These are phyloP conservation scores for Scutellaria minor DNA, from an alignment of 257 asterid species.

Conservation along the genomic window DNA sequence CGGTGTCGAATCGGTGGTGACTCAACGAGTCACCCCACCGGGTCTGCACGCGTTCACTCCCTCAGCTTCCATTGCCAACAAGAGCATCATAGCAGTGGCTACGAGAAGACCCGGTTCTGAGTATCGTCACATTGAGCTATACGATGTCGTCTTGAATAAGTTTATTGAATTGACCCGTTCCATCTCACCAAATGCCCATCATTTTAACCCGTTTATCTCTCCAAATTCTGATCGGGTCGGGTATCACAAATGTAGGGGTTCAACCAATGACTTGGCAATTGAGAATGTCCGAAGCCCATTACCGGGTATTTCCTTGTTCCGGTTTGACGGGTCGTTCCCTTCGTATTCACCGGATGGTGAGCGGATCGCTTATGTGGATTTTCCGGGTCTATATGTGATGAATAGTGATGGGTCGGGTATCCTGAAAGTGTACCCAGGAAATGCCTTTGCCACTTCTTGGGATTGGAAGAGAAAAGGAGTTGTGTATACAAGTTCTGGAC, in stretches of 20 bases:
- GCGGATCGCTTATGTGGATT: conserved; percentile 65
- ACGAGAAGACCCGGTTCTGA: conserved; percentile 69
- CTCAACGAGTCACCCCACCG: conserved; percentile 75
- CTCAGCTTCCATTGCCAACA: conserved; percentile 57
- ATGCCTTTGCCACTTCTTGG: conserved; percentile 80
- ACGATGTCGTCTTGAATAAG: conserved; percentile 47
- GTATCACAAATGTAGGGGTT: conserved; percentile 76
- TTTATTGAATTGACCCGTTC: conserved; percentile 59
- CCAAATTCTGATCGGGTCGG: conserved; percentile 66
- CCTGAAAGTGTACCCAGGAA: conserved; percentile 43
- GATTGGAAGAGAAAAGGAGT: conserved; percentile 82
- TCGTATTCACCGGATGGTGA: conserved; percentile 77
- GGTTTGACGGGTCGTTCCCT: conserved; percentile 84
- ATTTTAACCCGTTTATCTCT: conserved; percentile 76
- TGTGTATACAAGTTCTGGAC: conserved; percentile 82
- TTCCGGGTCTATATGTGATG: conserved; percentile 71
- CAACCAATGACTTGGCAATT: conserved; percentile 50
- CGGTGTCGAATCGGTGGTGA: conserved; percentile 47
- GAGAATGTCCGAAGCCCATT: conserved; percentile 65
- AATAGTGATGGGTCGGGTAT: conserved; percentile 78
- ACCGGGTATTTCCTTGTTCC: conserved; percentile 60
- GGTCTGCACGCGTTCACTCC: conserved; percentile 97
- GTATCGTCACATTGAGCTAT: conserved; percentile 78
- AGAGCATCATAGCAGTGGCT: conserved; percentile 75
- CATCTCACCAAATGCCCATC: conserved; percentile 65